These are phyloP conservation scores for Acanthamoeba royreba DNA, from an alignment of 208 protist genomes.

Conservation along the genomic window DNA sequence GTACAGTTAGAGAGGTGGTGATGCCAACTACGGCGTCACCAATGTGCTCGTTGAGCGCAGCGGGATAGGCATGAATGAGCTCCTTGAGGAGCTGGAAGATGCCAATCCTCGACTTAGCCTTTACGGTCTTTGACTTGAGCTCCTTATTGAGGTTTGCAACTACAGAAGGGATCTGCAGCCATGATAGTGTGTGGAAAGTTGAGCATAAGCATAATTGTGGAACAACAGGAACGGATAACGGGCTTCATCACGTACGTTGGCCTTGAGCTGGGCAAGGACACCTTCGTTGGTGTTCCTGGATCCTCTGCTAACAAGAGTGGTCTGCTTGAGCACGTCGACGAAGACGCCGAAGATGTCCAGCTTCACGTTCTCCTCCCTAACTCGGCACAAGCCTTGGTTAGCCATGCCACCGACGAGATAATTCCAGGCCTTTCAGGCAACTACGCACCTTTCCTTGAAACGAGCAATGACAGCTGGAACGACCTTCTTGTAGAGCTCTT, in stretches of 20 bases:
- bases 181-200: no score
- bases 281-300: background rate
- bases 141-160: constrained; percentile 61
- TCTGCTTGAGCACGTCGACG: constrained; percentile 73
- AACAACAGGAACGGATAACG: background rate
- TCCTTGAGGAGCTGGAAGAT: constrained; percentile 74
- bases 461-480: constrained; percentile 66
- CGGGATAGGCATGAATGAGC: constrained; percentile 61
- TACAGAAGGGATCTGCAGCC: constrained; percentile 54
- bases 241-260: background rate
- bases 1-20: constrained; percentile 39
- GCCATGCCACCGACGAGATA: no score
- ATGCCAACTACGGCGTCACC: constrained; percentile 62
- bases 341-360: constrained; percentile 81
- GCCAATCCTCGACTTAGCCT: constrained; percentile 69
- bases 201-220: no score
- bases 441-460: constrained; percentile 82
- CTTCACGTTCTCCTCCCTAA: constrained; percentile 22
- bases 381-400: background rate
- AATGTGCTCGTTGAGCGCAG: constrained; percentile 56
- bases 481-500: constrained; percentile 64
- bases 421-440: no score
- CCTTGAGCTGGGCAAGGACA: background rate
- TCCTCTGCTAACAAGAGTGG: background rate
- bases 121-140: constrained; percentile 73